These are phyloP conservation scores for Colletotrichum caudatum DNA, from an alignment of 2,329 filamentous ascomycete genomes.

Conservation along the genomic window DNA sequence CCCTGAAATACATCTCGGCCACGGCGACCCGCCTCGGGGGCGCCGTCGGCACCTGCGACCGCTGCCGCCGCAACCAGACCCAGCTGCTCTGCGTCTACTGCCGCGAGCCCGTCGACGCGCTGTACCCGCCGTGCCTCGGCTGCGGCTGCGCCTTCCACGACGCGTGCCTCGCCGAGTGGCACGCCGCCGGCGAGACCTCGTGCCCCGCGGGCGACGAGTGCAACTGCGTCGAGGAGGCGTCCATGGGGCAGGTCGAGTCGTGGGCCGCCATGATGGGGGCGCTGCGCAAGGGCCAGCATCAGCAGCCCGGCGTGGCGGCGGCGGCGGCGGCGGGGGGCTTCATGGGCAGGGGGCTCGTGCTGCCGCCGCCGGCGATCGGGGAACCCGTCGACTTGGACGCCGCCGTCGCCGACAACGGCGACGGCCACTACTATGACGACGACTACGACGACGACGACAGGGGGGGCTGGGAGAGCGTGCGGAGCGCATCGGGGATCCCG, in stretches of 20 bases:
- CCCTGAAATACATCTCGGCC: conserved; percentile 61
- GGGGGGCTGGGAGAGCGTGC: conserved; percentile 54
- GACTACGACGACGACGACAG: conserved; percentile 49
- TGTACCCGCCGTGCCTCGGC: conserved; percentile 71
- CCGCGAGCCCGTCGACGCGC: conserved; percentile 68
- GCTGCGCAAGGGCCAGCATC: conserved; percentile 49
- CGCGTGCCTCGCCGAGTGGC: conserved; percentile 69
- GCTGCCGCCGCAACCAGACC: conserved; percentile 66
- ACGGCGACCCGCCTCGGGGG: conserved; percentile 55
- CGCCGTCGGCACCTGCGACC: conserved; percentile 62
- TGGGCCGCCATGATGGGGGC: conserved; percentile 68
- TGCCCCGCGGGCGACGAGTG: conserved; percentile 76
- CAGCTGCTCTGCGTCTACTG: conserved; percentile 74
- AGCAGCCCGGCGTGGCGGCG: conserved; percentile 20
- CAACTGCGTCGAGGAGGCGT: conserved; percentile 68
- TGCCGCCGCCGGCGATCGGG: conserved; percentile 49
- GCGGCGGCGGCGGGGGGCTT: background rate
- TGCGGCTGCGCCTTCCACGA: conserved; percentile 74
- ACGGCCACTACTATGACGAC: conserved; percentile 48
- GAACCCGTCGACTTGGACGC: conserved; percentile 45
- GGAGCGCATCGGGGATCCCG: conserved; percentile 44
- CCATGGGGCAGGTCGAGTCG: conserved; percentile 69
- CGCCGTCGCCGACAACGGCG: conserved; percentile 46
- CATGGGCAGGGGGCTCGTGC: conserved; percentile 25
- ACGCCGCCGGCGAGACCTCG: conserved; percentile 65